Evolutionary conservation across 768 basidiomycete genomes (phyloP), one percentile per base, ranked within the genome.

Genomic region (Lactarius akahatsu): DNA sequence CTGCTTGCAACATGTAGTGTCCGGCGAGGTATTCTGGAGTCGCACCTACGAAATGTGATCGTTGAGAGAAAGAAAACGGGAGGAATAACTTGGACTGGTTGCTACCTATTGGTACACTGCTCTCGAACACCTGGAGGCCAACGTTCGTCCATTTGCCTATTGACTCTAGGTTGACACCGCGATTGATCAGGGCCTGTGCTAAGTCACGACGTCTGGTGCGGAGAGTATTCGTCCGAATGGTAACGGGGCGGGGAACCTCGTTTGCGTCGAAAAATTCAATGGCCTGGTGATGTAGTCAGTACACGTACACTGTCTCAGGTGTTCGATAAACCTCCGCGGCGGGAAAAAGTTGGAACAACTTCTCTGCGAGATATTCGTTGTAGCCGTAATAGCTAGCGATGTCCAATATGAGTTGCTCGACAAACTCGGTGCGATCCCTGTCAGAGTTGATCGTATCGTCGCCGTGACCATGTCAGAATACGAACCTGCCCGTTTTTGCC

Each of bases 91-190:
- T 23, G n/a, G 23, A 28, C n/a, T 34, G 55, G 36, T 23, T 68
- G 74, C 59, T 72, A 85, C 93, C 96, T 68, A 99, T 93, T 0
- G 97, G 97, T 2, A 99, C 95, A 67, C 85, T 88, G 70, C 91
- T 93, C 78, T 98, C 96, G 75, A 98, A 98, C 3, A 99, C 91
- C 77, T 98, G 97, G n/a, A 99, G 83, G 18, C 97, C 97, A 69
- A 98, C 96, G 74, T 98, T 98, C 34, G 93, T 93, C 97, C 97
- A 98, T 79, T 98, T 98, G 36, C 96, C 97, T 70, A 99, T 96
- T 26, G 97, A 96, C 75, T 98, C 96, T 62, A 99, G 85, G 74
- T 93, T 97, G 68, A 98, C 97, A 40, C 97, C 97, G 57, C 97
- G 86, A 76, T 97, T 97, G 72, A 98, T 88, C 41, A 99, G 82